Percentiles rank a stretch among this genome's conserved stretches.
Evolutionary conservation across 2,329 filamentous ascomycete genomes (phyloP).

Genomic region (Saccharata proteae): DNA sequence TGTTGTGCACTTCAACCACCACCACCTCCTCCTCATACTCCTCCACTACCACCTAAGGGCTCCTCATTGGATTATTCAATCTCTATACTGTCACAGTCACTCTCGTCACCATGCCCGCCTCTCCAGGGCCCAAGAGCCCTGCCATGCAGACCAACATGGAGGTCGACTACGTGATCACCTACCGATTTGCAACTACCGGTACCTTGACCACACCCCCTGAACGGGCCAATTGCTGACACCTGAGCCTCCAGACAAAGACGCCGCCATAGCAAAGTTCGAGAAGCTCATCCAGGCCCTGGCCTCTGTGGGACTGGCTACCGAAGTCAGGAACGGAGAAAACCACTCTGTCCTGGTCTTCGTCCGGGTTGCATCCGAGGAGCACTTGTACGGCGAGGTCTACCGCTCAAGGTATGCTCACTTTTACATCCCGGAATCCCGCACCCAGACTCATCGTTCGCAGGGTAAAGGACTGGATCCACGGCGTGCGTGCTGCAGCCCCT

Average conservation of each 20-base stretch:
- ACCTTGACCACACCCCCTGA: slow-evolving; percentile 15
- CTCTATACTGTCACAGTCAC: no score
- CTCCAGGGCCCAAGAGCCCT: slow-evolving; percentile 18
- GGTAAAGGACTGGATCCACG: slow-evolving; percentile 88
- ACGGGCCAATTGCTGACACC: slow-evolving; percentile 10
- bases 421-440: background rate
- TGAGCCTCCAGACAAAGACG: slow-evolving; percentile 43
- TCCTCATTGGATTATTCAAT: no score
- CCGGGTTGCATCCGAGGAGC: slow-evolving; percentile 61
- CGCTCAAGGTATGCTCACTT: slow-evolving; percentile 49
- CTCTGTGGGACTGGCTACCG: slow-evolving; percentile 69
- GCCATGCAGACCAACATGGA: slow-evolving; percentile 45
- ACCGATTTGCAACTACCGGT: slow-evolving; percentile 59
- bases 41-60: no score
- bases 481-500: slow-evolving; percentile 67
- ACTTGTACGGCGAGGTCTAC: slow-evolving; percentile 71
- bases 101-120: no score
- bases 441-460: slow-evolving; percentile 29
- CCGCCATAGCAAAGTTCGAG: slow-evolving; percentile 65
- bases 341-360: slow-evolving; percentile 72
- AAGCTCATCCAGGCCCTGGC: slow-evolving; percentile 65
- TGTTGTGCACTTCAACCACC: no score
- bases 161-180: slow-evolving; percentile 83
- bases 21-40: no score
- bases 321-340: slow-evolving; percentile 70